Percentiles rank a stretch among this genome's conserved stretches.
These are phyloP conservation scores for Plasmodium vinckei DNA, from an alignment of 169 alveolate genomes.

Conservation along the genomic window DNA sequence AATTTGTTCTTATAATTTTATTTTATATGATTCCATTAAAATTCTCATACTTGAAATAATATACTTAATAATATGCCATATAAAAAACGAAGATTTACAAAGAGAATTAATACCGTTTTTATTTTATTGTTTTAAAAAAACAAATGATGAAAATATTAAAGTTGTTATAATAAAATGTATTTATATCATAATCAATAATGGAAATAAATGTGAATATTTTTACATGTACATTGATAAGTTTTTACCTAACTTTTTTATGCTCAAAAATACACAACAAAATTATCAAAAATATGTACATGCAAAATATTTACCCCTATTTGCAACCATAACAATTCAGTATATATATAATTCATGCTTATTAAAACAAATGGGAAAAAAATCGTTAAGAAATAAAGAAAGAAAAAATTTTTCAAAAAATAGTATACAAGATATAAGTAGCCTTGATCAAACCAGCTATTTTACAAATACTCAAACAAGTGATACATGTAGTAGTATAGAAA, in stretches of 20 bases:
- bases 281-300: slow-evolving; percentile 39
- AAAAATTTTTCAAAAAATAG: not conserved
- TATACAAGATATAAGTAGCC: not conserved
- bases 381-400: not conserved
- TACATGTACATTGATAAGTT: slow-evolving; percentile 36
- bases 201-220: slow-evolving; percentile 11
- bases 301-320: slow-evolving; percentile 57
- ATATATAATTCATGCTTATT: slow-evolving; percentile 49
- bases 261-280: slow-evolving; percentile 26
- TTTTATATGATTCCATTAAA: slow-evolving; percentile 22
- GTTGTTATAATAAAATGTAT: slow-evolving; percentile 30
- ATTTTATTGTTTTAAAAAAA: slow-evolving; percentile 39
- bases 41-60: slow-evolving; percentile 27
- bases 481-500: not conserved
- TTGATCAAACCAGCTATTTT: not conserved
- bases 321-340: slow-evolving; percentile 27
- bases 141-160: slow-evolving; percentile 42
- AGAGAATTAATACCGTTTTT: slow-evolving; percentile 37
- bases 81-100: slow-evolving; percentile 13
- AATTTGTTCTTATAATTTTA: slow-evolving; percentile 30
- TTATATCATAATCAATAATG: slow-evolving; percentile 48
- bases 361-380: not conserved
- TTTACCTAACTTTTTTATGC: slow-evolving; percentile 27
- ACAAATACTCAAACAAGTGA: not conserved
- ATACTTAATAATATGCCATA: slow-evolving; percentile 23